Base-by-base conservation (phyloP, 2,329 filamentous ascomycete species). In the Aspergillus pseudotamarii region DNA sequence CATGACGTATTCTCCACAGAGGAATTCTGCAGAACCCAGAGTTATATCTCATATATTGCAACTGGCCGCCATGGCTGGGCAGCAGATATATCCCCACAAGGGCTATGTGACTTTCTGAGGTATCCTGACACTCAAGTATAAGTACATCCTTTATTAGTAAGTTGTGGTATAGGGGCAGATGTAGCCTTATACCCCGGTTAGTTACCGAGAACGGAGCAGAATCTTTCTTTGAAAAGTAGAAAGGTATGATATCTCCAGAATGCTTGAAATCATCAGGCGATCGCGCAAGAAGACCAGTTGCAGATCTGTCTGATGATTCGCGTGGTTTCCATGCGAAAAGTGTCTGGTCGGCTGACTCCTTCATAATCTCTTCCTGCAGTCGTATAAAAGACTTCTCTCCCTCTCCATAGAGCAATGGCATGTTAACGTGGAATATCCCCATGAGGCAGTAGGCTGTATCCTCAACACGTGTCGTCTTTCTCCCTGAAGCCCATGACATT, bases 381-480 rank as follows among this genome's bases (percentile, higher is more conserved):
- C 57, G 21, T 19, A 53, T 53, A 19, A 59, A 59, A 19, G 57
- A 46, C 34, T 23, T 41, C 10, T 54, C 57, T 23, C 46, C 57
- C 36, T 59, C 57, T 50, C 57, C 57, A 23, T 59, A 59, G 21
- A 59, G 23, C 16, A 59, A 50, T 5, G 57, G 57, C 57, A 59
- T 59, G 34, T 59, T 59, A 6, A 59, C 57, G 32, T 59, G 23
- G 21, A 59, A 59, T 38, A 59, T 59, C 23, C 57, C 57, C 46
- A 59, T 51, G 14, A 59, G 57, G 19, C 57, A 59, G 34, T 59
- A 59, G 32, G 57, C 57, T 21, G 43, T 48, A 34, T 59, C 57
- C 28, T 59, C 57, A 26, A 28, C 26, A 9, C 57, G 34, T n/a
- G 57, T 59, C n/a, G 57, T 59, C 16, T 53, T 41, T 26, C 57